Evolutionary conservation across 23 red algal species (phyloP).

Genomic region (Gracilariopsis chorda): DNA sequence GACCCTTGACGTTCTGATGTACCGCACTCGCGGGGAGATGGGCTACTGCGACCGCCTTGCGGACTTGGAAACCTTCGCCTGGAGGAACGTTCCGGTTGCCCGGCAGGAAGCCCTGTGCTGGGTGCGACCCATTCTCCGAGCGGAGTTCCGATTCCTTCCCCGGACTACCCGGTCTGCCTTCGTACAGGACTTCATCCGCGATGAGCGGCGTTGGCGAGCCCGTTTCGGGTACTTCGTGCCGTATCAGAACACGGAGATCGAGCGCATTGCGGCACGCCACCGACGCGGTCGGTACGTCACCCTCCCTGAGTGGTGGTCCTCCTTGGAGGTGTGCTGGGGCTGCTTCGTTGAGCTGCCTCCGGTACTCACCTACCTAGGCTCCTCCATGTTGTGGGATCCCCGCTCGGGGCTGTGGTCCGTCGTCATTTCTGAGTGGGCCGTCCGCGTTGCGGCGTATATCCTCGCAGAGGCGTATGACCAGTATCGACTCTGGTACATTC

Average conservation of each 20-base stretch:
- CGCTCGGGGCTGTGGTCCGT: background rate
- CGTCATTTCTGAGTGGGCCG: background rate
- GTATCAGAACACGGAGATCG: background rate
- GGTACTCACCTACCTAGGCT: background rate
- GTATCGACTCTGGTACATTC: background rate
- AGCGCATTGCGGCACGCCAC: too few relatives aligned
- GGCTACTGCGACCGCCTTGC: background rate
- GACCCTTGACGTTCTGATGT: background rate
- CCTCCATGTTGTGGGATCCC: background rate
- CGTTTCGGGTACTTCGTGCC: background rate
- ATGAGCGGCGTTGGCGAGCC: background rate
- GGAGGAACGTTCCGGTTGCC: background rate
- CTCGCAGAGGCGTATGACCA: conserved; percentile 11
- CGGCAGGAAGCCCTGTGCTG: background rate
- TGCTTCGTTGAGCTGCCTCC: background rate
- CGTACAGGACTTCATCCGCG: too few relatives aligned
- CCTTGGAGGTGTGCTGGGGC: background rate
- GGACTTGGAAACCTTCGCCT: background rate
- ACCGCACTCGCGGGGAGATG: background rate
- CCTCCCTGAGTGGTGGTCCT: too few relatives aligned
- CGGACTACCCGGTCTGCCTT: too few relatives aligned
- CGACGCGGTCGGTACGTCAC: too few relatives aligned
- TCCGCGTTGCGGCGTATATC: background rate
- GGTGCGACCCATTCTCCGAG: too few relatives aligned
- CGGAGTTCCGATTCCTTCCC: too few relatives aligned